A percentile compares a stretch with the other conserved stretches of the same genome.
Evolutionary conservation across 2,329 filamentous ascomycete species (phyloP).

Genomic region (Diplodia scrobiculata): DNA sequence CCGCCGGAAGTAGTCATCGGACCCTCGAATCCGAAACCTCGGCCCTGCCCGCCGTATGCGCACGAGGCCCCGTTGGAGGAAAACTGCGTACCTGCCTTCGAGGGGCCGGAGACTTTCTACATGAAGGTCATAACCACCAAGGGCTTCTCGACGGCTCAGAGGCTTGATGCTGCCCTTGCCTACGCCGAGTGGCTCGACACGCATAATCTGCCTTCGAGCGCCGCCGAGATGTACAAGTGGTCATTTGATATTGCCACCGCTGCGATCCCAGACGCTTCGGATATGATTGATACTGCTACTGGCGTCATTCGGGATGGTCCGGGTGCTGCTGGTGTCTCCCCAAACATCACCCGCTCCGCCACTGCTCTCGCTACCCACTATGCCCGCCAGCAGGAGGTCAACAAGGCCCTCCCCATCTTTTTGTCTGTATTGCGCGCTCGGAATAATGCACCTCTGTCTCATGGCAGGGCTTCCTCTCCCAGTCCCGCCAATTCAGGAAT

Average conservation of each 20-base stretch:
- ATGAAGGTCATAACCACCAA: conserved; percentile 76
- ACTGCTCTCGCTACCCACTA: conserved; percentile 79
- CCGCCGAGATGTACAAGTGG: conserved; percentile 72
- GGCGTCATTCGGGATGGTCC: conserved; percentile 51
- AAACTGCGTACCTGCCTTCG: conserved; percentile 69
- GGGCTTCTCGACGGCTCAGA: conserved; percentile 77
- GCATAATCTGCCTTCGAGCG: conserved; percentile 66
- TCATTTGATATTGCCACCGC: conserved; percentile 73
- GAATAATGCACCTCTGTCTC: conserved; percentile 55
- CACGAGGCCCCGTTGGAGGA: conserved; percentile 69
- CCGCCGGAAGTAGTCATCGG: conserved; percentile 74
- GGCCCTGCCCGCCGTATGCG: conserved; percentile 67
- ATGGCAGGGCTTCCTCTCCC: neutral
- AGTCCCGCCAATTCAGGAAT: conserved; percentile 37
- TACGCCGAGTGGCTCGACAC: conserved; percentile 85
- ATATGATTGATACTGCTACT: conserved; percentile 63
- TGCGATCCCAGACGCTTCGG: conserved; percentile 51
- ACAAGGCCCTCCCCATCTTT: conserved; percentile 76
- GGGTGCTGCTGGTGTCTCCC: conserved; percentile 49
- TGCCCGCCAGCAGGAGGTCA: conserved; percentile 67
- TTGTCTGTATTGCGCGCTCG: conserved; percentile 81
- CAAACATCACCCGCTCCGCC: conserved; percentile 73
- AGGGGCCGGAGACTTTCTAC: conserved; percentile 75
- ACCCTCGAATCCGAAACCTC: conserved; percentile 79
- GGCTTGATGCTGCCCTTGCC: conserved; percentile 75